Base-by-base conservation (phyloP, 2,329 filamentous ascomycete species). In the Diaporthe sp. region DNA sequence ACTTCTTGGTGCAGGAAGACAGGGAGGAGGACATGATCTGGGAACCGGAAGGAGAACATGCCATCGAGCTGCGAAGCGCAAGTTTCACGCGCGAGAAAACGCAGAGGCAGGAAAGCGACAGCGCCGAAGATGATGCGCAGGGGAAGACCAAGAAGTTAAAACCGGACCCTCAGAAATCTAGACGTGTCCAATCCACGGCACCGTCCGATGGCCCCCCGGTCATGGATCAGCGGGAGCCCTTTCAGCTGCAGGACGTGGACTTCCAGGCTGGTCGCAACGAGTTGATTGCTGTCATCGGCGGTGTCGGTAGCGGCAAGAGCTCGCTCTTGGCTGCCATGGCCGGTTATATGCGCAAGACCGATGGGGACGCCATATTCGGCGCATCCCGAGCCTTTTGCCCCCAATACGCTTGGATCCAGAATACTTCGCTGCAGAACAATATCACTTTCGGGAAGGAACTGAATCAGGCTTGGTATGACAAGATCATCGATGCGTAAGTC, bases 381-480 rank as follows among this genome's bases (percentile, higher is more conserved):
- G 95, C 95, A 0, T 93, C 92, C 3, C 89, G 96, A 77, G 95
- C 96, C 0, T 98, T 98, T 80, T 98, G 96, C 79, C 96, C 96
- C 0, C 96, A 99, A 82, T 98, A 98, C 81, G 95, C 97, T 0
- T 99, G 97, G 97, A 98, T 99, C 70, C 96, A 98, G 82, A 98
- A 98, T 80, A 90, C 95, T 37, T 49, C 46, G 31, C 28, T 19
- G 28, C 55, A 92, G 77, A 92, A 98, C 46, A 99, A 99, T 81
- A 97, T 99, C 76, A 85, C 95, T 0, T 98, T 98, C 80, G 96
- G 96, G 17, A 96, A 95, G 79, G 90, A 91, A 0, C 90, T 93
- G 84, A 88, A 98, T 71, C 89, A 89, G 75, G 85, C 87, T 4
- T 98, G 96, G 95, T 98, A 98, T 81, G 89, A 93, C 60, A 85